Percentiles rank a stretch among this genome's conserved stretches.
These are phyloP conservation scores for Thecaphora thlaspeos DNA, from an alignment of 1,284 basidiomycete genomes.

Conservation along the genomic window DNA sequence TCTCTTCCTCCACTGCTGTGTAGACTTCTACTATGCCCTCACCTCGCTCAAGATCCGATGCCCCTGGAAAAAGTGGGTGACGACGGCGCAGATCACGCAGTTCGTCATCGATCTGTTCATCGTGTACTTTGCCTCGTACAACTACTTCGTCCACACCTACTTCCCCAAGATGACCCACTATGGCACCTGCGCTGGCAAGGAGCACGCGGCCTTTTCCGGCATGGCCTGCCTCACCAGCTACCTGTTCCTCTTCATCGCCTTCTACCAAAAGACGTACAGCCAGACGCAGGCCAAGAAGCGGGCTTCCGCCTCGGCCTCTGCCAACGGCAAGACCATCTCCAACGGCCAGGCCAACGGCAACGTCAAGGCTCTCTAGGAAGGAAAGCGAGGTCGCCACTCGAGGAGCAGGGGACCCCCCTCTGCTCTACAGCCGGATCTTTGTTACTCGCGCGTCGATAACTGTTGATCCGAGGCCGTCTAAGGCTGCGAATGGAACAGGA, in stretches of 20 bases:
- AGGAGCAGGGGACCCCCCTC: too few species aligned
- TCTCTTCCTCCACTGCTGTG: too few species aligned
- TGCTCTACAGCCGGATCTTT: too few species aligned
- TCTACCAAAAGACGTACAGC: slow-evolving; percentile 59
- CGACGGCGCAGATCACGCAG: slow-evolving; percentile 81
- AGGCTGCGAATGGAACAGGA: too few species aligned
- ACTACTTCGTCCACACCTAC: slow-evolving; percentile 59
- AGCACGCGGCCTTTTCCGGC: slow-evolving; percentile 83
- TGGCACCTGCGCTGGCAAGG: slow-evolving; percentile 83
- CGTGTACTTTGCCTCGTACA: slow-evolving; percentile 40
- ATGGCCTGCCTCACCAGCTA: slow-evolving; percentile 84
- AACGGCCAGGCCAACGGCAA: slow-evolving; percentile 17
- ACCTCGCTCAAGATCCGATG: slow-evolving; percentile 46
- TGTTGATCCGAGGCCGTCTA: too few species aligned
- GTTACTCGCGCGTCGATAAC: too few species aligned
- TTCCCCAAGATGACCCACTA: slow-evolving; percentile 66
- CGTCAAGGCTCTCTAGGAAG: too few species aligned
- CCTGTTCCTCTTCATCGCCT: slow-evolving; percentile 56
- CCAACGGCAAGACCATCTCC: slow-evolving; percentile 6
- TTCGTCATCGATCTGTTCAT: slow-evolving; percentile 35
- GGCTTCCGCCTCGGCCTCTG: slow-evolving; percentile 10
- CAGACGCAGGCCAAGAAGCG: slow-evolving; percentile 27
- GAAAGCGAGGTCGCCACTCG: too few species aligned
- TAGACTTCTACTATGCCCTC: slow-evolving; percentile 51
- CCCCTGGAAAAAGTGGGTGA: slow-evolving; percentile 90